Evolutionary conservation across 179 eudicot genomes (phyloP).

Genomic region (Pouteria campechiana): DNA sequence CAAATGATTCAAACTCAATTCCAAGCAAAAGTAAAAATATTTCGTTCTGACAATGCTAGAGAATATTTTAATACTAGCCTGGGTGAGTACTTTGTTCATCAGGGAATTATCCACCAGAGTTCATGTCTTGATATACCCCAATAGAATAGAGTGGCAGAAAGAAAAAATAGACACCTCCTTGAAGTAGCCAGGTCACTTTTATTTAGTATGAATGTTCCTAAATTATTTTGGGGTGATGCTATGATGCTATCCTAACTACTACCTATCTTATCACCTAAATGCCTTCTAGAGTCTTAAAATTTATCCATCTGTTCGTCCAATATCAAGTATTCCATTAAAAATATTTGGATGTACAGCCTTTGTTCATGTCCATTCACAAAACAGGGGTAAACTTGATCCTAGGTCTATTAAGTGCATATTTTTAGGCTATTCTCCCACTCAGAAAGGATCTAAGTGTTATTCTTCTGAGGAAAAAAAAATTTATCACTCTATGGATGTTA

Average conservation of each 20-base stretch:
- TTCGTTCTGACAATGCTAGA: conserved; percentile 1
- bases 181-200: neutral
- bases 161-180: conserved; percentile 6
- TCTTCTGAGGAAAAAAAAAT: neutral
- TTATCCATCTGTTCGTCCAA: neutral
- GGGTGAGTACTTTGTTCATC: neutral
- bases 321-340: neutral
- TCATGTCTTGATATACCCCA: neutral
- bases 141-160: conserved; percentile 1
- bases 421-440: neutral
- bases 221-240: neutral
- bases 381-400: neutral
- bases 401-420: conserved; percentile 1
- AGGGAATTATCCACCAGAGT: neutral
- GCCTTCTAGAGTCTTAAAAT: neutral
- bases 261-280: conserved; percentile 1
- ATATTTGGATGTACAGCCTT: conserved; percentile 6
- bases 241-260: neutral
- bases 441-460: conserved; percentile 5
- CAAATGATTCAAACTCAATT: conserved; percentile 5
- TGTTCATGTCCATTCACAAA: conserved; percentile 1
- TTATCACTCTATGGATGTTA: conserved; percentile 4
- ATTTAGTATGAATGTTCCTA: neutral
- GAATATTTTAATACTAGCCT: neutral
- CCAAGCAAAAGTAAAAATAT: neutral